Conservation (phyloP, 305 asterid genomes). For the Euphrasia arctica region DNA sequence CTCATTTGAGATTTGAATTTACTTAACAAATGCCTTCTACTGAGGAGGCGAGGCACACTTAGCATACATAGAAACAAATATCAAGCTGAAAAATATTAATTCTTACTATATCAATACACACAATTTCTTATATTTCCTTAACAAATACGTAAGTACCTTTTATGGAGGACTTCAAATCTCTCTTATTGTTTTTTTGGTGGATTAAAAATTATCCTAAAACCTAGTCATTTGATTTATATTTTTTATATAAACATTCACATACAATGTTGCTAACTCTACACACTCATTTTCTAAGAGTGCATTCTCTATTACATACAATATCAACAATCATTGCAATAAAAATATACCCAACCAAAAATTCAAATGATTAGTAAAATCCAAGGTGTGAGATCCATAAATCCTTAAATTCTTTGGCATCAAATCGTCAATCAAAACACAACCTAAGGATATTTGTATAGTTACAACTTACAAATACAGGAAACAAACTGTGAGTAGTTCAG, state of each 20-base stretch:
- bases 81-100: too few relatives aligned
- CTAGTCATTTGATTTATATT: neutral
- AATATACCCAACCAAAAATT: neutral
- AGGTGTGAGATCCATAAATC: neutral
- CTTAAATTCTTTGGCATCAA: too few relatives aligned
- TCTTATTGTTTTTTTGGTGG: too few relatives aligned
- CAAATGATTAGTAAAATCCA: too few relatives aligned
- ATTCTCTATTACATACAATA: too few relatives aligned
- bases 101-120: neutral
- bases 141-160: neutral
- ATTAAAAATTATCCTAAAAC: too few relatives aligned
- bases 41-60: neutral
- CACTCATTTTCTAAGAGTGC: neutral
- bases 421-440: too few relatives aligned
- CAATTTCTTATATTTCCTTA: neutral
- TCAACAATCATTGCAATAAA: neutral
- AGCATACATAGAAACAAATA: too few relatives aligned
- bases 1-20: neutral
- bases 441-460: neutral
- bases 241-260: neutral
- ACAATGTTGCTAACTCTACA: neutral
- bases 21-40: neutral
- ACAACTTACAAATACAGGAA: constrained; percentile 1
- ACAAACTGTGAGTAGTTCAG: neutral
- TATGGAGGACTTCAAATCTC: too few relatives aligned